phyloP scores from a whole-genome alignment of 768 basidiomycete genomes.

The Arthromyces matolae region DNA sequence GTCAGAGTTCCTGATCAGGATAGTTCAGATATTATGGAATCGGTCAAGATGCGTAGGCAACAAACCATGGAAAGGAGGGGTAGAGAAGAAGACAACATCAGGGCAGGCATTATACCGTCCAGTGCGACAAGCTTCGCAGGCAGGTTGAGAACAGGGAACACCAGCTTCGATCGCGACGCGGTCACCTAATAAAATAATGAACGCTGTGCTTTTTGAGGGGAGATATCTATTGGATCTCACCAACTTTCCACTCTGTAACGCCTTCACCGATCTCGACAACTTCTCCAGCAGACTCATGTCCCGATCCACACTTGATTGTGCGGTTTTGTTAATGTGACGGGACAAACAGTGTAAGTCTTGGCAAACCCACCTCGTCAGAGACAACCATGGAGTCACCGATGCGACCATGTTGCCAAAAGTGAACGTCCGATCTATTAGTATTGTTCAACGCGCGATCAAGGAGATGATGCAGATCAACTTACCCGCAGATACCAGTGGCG shows the following conservation, averaged over 20 bases:
- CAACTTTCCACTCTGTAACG: constrained; percentile 62
- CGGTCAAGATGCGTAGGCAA: background rate
- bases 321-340: too few relatives aligned
- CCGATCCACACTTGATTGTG: constrained; percentile 60
- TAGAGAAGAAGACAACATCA: constrained; percentile 64
- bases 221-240: constrained; percentile 24
- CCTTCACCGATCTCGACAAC: constrained; percentile 62
- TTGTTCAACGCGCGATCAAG: background rate
- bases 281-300: constrained; percentile 70
- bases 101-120: constrained; percentile 65
- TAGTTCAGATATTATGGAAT: background rate
- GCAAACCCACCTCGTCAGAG: constrained; percentile 66
- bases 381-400: constrained; percentile 71
- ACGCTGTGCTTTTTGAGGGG: too few relatives aligned
- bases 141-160: constrained; percentile 61
- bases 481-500: constrained; percentile 71
- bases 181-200: constrained; percentile 39
- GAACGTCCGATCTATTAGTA: constrained; percentile 56
- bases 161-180: constrained; percentile 68
- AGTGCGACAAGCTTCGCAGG: constrained; percentile 59
- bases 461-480: constrained; percentile 19
- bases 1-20: constrained; percentile 49
- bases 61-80: constrained; percentile 63
- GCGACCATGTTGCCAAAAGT: constrained; percentile 70
- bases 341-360: too few relatives aligned